Conservation (phyloP, 2,329 filamentous ascomycete species). For the Colletotrichum endophyticum region DNA sequence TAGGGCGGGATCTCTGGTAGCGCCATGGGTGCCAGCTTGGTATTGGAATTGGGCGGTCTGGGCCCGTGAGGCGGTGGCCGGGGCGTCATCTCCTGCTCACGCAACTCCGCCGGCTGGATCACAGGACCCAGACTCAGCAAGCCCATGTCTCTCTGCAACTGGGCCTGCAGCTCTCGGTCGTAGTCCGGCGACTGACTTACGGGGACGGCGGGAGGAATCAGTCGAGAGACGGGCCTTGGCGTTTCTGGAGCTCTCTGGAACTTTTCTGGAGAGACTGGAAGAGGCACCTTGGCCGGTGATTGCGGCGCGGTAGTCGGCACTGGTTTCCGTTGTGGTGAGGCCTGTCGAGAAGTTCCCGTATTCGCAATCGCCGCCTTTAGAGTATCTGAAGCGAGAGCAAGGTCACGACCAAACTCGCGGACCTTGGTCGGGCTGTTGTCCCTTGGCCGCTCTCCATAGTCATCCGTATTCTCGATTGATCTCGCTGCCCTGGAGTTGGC, state of each 20-base stretch:
- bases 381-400: constrained; percentile 51
- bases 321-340: constrained; percentile 65
- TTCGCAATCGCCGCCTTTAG: constrained; percentile 56
- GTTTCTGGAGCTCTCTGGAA: constrained; percentile 43
- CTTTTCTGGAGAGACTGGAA: constrained; percentile 65
- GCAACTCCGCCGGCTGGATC: constrained; percentile 27
- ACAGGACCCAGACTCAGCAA: constrained; percentile 55
- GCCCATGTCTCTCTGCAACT: constrained; percentile 68
- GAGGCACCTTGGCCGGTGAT: constrained; percentile 65
- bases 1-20: constrained; percentile 63
- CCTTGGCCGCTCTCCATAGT: constrained; percentile 58
- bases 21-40: constrained; percentile 44
- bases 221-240: constrained; percentile 48
- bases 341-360: constrained; percentile 56
- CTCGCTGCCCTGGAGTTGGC: constrained; percentile 74
- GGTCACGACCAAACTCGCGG: constrained; percentile 47
- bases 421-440: constrained; percentile 58
- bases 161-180: constrained; percentile 64
- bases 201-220: constrained; percentile 49
- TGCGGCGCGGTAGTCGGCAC: constrained; percentile 40
- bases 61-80: constrained; percentile 28
- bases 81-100: constrained; percentile 14
- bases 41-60: constrained; percentile 39
- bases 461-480: constrained; percentile 51
- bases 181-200: constrained; percentile 62